Evolutionary conservation across 1,284 basidiomycete genomes (phyloP).

Genomic region (Apiotrichum sp.): DNA sequence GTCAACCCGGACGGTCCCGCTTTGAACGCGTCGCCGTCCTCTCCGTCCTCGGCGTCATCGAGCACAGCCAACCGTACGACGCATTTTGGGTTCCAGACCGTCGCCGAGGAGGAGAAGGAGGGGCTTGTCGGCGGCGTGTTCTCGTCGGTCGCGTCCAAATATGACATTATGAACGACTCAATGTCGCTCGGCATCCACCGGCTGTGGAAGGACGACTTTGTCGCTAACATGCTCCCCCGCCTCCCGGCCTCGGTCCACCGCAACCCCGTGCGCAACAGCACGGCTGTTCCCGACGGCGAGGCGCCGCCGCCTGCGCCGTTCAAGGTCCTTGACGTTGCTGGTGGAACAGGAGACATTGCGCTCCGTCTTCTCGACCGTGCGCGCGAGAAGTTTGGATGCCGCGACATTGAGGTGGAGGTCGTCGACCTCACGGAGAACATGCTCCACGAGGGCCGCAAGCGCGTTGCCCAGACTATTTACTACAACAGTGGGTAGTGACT

Average conservation of each 20-base stretch:
- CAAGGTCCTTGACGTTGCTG: slow-evolving; percentile 88
- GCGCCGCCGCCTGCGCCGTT: slow-evolving; percentile 47
- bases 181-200: slow-evolving; percentile 95
- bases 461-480: slow-evolving; percentile 94
- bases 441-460: slow-evolving; percentile 84
- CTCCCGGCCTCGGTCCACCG: slow-evolving; percentile 40
- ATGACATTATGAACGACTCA: slow-evolving; percentile 98
- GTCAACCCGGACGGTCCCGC: too few species aligned
- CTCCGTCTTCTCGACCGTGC: slow-evolving; percentile 88
- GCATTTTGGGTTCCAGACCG: slow-evolving; percentile 87
- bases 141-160: slow-evolving; percentile 89
- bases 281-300: slow-evolving; percentile 49
- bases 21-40: too few species aligned
- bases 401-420: slow-evolving; percentile 82
- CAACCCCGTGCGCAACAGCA: slow-evolving; percentile 19
- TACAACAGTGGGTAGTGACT: slow-evolving; percentile 69
- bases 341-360: slow-evolving; percentile 97
- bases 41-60: neutral
- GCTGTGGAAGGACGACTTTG: slow-evolving; percentile 94
- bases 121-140: slow-evolving; percentile 80
- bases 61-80: slow-evolving; percentile 51
- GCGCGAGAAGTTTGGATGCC: slow-evolving; percentile 75
- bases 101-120: slow-evolving; percentile 68
- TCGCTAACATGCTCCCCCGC: slow-evolving; percentile 68
- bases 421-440: slow-evolving; percentile 95